Evolutionary conservation across 2,329 filamentous ascomycete genomes (phyloP), one percentile per base, ranked within the genome.

Genomic region (Neofusicoccum cordaticola): DNA sequence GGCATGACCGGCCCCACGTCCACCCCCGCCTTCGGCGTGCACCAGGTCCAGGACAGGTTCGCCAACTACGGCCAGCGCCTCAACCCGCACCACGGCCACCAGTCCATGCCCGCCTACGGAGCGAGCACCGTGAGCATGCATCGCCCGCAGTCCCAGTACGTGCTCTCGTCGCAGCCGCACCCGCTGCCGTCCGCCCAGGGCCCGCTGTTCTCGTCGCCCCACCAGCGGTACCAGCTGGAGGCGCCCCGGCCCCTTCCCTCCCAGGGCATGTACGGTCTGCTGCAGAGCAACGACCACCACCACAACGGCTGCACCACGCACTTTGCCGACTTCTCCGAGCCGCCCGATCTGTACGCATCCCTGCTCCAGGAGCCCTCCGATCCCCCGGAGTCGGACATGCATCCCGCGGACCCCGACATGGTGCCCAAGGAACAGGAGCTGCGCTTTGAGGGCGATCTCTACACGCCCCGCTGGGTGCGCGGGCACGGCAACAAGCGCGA

Each of bases 401-500:
- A 91, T 72, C 90, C 90, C 2, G 84, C 85, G 2, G 90, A 94
- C 71, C 88, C 90, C 1, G 89, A 92, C 66, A 80, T 93, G 73
- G 82, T 89, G 11, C 91, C 91, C 5, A 90, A 91, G 68, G 90
- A 93, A 76, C 91, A 94, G 73, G 77, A 79, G 69, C 79, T 93
- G 66, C 85, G 92, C 53, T 96, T 93, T 70, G 88, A 88, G 61
- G 90, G 90, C 56, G 92, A 96, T 71, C 78, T 95, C 64, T 95
- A 95, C 79, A 94, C 91, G 1, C 91, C 92, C 1, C 85, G 83
- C 69, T 96, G 91, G 90, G 90, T 95, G 19, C 88, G 92, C 41
- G 92, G 92, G 22, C 90, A 94, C 67, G 91, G 92, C 31, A 93
- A 93, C 78, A 93, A 93, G 81, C 88, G 92, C 47, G 91, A 94